Conservation (phyloP, 257 asterid genomes). For the Solanum clarkiae region DNA sequence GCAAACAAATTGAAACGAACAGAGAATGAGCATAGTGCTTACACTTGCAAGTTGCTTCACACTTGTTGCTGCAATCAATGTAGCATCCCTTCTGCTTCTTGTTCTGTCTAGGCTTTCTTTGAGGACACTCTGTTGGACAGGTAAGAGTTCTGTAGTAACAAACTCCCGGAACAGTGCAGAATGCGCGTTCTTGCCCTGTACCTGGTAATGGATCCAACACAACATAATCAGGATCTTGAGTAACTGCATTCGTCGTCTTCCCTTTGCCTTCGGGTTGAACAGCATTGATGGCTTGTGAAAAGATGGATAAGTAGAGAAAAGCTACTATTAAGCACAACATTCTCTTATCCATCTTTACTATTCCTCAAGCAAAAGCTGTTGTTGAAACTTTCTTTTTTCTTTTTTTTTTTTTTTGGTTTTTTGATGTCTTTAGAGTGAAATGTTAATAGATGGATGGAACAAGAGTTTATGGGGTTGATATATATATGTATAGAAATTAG, state of each 20-base stretch:
- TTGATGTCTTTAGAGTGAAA: not conserved
- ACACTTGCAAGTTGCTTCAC: slow-evolving; percentile 63
- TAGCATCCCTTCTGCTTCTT: slow-evolving; percentile 51
- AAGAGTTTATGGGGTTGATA: not conserved
- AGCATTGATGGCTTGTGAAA: slow-evolving; percentile 23
- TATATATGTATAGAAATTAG: not conserved
- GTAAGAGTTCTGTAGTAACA: slow-evolving; percentile 32
- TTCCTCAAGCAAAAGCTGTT: not conserved
- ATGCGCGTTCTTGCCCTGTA: slow-evolving; percentile 33
- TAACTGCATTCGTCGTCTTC: slow-evolving; percentile 15
- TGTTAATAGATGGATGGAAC: not conserved
- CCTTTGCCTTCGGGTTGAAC: slow-evolving; percentile 25
- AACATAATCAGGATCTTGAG: slow-evolving; percentile 18
- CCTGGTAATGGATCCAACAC: slow-evolving; percentile 15
- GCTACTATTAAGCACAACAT: slow-evolving; percentile 15
- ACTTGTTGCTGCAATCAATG: slow-evolving; percentile 49
- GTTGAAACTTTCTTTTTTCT: not conserved
- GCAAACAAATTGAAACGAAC: no score
- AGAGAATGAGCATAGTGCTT: not conserved
- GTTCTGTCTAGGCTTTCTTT: slow-evolving; percentile 51
- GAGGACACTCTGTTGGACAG: slow-evolving; percentile 45
- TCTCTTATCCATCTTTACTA: slow-evolving; percentile 22
- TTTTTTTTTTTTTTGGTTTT: not conserved
- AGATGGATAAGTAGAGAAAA: slow-evolving; percentile 25
- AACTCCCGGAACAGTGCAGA: slow-evolving; percentile 27